Percentiles rank a stretch among this genome's conserved stretches.
Conservation (phyloP, 805 yeast species). For the Myxozyma neglecta region DNA sequence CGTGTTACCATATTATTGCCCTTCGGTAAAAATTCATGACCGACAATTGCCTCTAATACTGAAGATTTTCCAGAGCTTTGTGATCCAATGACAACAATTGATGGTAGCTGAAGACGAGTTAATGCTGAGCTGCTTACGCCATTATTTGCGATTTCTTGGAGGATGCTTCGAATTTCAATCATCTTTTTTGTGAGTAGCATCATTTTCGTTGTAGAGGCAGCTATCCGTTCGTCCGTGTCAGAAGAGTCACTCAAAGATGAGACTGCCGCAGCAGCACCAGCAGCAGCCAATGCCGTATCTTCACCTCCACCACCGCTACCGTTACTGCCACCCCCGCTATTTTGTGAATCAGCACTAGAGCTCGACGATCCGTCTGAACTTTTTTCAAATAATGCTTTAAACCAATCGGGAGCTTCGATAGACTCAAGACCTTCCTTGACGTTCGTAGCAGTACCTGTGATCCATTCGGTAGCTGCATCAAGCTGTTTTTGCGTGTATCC, state of each 20-base stretch:
- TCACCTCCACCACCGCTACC: slow-evolving; percentile 39
- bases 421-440: slow-evolving; percentile 55
- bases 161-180: slow-evolving; percentile 88
- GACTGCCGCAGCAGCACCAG: slow-evolving; percentile 58
- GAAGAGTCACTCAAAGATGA: slow-evolving; percentile 41
- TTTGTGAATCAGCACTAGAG: slow-evolving; percentile 33
- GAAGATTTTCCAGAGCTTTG: slow-evolving; percentile 98
- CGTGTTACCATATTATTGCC: slow-evolving; percentile 98
- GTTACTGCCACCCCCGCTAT: slow-evolving; percentile 15
- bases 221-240: slow-evolving; percentile 50
- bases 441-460: slow-evolving; percentile 43
- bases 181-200: slow-evolving; percentile 86
- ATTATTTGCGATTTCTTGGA: slow-evolving; percentile 71
- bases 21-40: slow-evolving; percentile 96
- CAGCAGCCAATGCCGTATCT: slow-evolving; percentile 49
- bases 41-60: slow-evolving; percentile 92
- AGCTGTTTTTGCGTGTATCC: slow-evolving; percentile 67
- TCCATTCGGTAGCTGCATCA: slow-evolving; percentile 56
- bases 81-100: slow-evolving; percentile 95
- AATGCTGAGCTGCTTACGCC: slow-evolving; percentile 47
- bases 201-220: slow-evolving; percentile 64
- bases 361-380: not conserved
- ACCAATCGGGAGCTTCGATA: slow-evolving; percentile 33
- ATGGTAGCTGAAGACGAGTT: slow-evolving; percentile 68
- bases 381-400: slow-evolving; percentile 17